A percentile compares a stretch with the other conserved stretches of the same genome.
Conservation (phyloP, 2,329 filamentous ascomycete genomes). For the Pseudogymnoascus sp. region DNA sequence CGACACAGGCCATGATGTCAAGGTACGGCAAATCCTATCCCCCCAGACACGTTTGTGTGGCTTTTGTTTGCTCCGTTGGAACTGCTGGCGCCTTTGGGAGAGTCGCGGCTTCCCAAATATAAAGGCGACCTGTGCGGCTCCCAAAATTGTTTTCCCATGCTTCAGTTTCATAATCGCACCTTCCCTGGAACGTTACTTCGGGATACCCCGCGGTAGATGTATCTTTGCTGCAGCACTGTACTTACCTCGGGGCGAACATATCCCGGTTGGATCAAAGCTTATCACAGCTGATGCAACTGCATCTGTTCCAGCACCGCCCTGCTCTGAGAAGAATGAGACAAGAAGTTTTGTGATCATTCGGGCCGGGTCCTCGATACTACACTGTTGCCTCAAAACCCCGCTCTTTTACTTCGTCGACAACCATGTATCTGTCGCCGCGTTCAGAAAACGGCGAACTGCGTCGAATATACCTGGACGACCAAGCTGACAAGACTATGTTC, state of each 20-base stretch:
- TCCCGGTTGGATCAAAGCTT: slow-evolving; percentile 2
- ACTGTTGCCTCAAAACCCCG: not conserved
- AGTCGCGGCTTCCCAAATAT: not conserved
- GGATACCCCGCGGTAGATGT: not conserved
- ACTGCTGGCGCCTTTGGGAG: not conserved
- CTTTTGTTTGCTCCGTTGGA: not conserved
- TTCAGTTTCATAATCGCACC: slow-evolving; percentile 6
- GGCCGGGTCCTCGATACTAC: not conserved
- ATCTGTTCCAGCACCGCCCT: not conserved
- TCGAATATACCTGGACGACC: not conserved
- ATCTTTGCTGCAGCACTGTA: not conserved
- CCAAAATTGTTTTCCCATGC: slow-evolving; percentile 2
- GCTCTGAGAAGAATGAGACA: not conserved
- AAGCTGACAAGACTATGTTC: not conserved
- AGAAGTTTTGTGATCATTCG: slow-evolving; percentile 5
- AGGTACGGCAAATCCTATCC: slow-evolving; percentile 22
- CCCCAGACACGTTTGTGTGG: not conserved
- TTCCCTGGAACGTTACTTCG: slow-evolving; percentile 1
- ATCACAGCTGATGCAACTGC: slow-evolving; percentile 3
- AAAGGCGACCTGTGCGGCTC: not conserved
- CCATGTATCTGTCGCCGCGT: not conserved
- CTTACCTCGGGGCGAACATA: slow-evolving; percentile 5
- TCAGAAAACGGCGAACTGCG: not conserved
- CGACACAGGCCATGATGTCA: slow-evolving; percentile 29
- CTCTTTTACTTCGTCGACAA: not conserved